These are phyloP conservation scores for Ustilago cynodontis DNA, from an alignment of 1,284 basidiomycete species.

Conservation along the genomic window DNA sequence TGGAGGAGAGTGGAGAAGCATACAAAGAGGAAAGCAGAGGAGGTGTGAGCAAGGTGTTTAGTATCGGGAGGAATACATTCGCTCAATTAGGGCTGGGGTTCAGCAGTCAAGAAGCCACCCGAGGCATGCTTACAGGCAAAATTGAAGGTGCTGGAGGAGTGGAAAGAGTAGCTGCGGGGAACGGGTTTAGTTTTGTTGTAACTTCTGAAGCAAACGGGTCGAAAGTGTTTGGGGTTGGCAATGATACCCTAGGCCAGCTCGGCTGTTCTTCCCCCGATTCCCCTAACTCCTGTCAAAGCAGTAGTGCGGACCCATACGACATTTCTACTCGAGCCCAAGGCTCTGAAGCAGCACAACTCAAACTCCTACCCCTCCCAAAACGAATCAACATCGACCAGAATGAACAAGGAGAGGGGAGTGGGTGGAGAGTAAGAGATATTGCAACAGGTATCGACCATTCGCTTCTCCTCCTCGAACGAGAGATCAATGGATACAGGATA, in stretches of 20 bases:
- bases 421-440: conserved; percentile 17
- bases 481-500: conserved; percentile 6
- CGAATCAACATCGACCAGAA: neutral
- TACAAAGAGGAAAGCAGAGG: neutral
- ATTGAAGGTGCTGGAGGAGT: conserved; percentile 20
- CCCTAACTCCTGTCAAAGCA: neutral
- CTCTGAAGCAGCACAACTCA: conserved; percentile 12
- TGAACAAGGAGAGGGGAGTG: neutral
- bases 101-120: conserved; percentile 37
- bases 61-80: conserved; percentile 39
- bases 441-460: conserved; percentile 36
- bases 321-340: neutral
- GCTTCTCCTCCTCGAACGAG: conserved; percentile 20
- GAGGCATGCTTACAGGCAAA: conserved; percentile 36
- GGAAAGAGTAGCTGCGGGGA: conserved; percentile 3
- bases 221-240: conserved; percentile 26
- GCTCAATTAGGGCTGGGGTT: conserved; percentile 49
- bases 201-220: neutral
- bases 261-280: conserved; percentile 2
- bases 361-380: conserved; percentile 28
- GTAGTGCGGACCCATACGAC: conserved; percentile 31
- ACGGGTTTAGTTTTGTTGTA: conserved; percentile 30
- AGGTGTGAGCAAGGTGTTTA: conserved; percentile 26
- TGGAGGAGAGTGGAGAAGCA: conserved; percentile 1
- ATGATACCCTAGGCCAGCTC: conserved; percentile 42